phyloP scores from a whole-genome alignment of 345 rosid genomes.

The Schrenkiella parvula region DNA sequence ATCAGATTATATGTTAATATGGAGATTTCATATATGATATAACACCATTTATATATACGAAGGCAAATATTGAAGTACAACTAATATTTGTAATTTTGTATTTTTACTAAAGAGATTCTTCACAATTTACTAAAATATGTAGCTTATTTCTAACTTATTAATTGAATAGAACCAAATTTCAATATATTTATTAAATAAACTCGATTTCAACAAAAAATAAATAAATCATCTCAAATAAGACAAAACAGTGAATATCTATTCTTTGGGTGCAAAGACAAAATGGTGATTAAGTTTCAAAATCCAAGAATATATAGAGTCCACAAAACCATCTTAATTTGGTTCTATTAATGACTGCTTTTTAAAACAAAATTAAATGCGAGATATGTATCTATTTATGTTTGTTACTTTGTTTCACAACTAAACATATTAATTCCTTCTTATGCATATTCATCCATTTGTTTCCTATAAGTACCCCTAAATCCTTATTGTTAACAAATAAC shows the following conservation, averaged over 20 bases:
- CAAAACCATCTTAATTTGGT: background rate
- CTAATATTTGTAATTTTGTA: background rate
- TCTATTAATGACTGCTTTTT: background rate
- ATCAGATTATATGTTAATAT: too few relatives aligned
- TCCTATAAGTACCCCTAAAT: constrained; percentile 8
- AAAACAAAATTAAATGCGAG: background rate
- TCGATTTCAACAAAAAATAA: too few relatives aligned
- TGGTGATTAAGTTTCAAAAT: background rate
- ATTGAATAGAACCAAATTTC: background rate
- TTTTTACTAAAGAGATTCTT: background rate
- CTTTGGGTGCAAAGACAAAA: too few relatives aligned
- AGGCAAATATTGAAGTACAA: too few relatives aligned
- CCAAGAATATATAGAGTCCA: background rate
- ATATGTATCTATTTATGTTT: constrained; percentile 15
- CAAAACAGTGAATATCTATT: too few relatives aligned
- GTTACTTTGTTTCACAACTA: background rate
- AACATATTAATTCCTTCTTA: constrained; percentile 5
- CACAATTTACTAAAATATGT: background rate
- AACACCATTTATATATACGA: too few relatives aligned
- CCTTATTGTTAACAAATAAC: background rate
- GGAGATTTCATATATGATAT: too few relatives aligned
- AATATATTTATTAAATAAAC: too few relatives aligned
- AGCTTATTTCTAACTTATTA: background rate
- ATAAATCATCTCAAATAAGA: too few relatives aligned
- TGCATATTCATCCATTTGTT: background rate